Evolutionary conservation across 192 early-diverging fungal species (phyloP), one percentile per base, ranked within the genome.

Genomic region (Umbelopsis sp.): DNA sequence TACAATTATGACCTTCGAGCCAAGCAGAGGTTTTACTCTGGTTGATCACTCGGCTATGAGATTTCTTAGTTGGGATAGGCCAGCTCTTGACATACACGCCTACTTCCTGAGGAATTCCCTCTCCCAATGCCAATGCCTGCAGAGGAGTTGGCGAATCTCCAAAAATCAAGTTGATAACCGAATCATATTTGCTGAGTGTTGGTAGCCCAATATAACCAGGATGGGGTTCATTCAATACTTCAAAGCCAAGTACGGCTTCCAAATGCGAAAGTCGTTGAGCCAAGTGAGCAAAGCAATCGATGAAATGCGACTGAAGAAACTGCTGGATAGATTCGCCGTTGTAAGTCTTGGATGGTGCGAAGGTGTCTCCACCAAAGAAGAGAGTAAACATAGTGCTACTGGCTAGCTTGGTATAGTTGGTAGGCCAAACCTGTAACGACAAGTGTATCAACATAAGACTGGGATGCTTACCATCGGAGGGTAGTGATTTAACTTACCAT

Each of bases 381-480:
- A 94, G 72, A 0, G 94, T 92, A 69, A 95, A 94, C 92, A 95
- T 94, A 5, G 93, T 94, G 24, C 89, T 85, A 21, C 85, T 86
- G 6, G 92, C 94, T 17, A 94, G 82, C 71, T 95, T 95, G 9
- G 88, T 89, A 71, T 95, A 94, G 79, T 95, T 95, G 53, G 94
- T 95, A 1, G 94, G 93, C 93, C 94, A 95, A 9, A 90, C 84
- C 85, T 88, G 29, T 86, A 26, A 85, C 83, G 29, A 80, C 53
- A 17, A 9, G 71, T 44, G 73, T 77, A 41, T 41, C 12, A 41
- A 41, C 12, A 11, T 41, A 6, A 41, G 12, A 41, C 38, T 43
- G 21, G n/a, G n/a, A n/a, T n/a, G n/a, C n/a, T n/a, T n/a, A n/a
- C n/a, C n/a, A n/a, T n/a, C n/a, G n/a, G n/a, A n/a, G n/a, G n/a